These are phyloP conservation scores for Asterella californica DNA, from an alignment of 225 moss, liverwort and hornwort genomes.

Conservation along the genomic window DNA sequence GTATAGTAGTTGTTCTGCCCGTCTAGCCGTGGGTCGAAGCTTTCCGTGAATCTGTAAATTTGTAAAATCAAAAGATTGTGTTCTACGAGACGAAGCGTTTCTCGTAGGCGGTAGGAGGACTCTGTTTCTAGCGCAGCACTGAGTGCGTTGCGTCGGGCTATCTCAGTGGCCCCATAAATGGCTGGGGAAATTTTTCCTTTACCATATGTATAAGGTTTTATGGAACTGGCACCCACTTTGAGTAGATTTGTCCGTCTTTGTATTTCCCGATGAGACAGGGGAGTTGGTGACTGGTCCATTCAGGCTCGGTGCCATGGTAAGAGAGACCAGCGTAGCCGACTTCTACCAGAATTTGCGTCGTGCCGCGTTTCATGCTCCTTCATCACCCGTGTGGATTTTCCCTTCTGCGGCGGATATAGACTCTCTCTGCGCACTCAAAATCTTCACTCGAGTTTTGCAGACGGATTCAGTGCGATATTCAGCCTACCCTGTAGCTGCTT, in stretches of 20 bases:
- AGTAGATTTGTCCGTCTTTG: too few relatives aligned
- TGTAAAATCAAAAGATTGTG: too few relatives aligned
- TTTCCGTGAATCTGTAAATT: too few relatives aligned
- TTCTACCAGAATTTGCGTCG: slow-evolving; percentile 74
- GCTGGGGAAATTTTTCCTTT: too few relatives aligned
- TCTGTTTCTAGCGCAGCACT: not conserved
- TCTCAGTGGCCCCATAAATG: too few relatives aligned
- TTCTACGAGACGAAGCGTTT: not conserved
- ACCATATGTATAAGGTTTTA: too few relatives aligned
- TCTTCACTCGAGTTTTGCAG: slow-evolving; percentile 58
- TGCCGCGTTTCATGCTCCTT: slow-evolving; percentile 52
- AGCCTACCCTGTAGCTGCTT: slow-evolving; percentile 71
- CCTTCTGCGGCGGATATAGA: slow-evolving; percentile 86
- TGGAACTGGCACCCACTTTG: too few relatives aligned
- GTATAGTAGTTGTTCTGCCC: too few relatives aligned
- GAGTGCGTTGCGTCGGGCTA: not conserved
- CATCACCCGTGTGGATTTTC: slow-evolving; percentile 71
- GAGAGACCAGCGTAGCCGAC: slow-evolving; percentile 67
- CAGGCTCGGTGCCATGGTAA: slow-evolving; percentile 55
- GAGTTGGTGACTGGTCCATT: not conserved
- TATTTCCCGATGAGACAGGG: not conserved
- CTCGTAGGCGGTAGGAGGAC: not conserved
- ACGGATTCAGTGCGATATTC: slow-evolving; percentile 89
- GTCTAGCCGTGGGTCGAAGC: too few relatives aligned
- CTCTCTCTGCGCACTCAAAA: slow-evolving; percentile 71